Evolutionary conservation across 23 red algal genomes (phyloP), one percentile per base, ranked within the genome.

Genomic region (Gracilaria gracilis): DNA sequence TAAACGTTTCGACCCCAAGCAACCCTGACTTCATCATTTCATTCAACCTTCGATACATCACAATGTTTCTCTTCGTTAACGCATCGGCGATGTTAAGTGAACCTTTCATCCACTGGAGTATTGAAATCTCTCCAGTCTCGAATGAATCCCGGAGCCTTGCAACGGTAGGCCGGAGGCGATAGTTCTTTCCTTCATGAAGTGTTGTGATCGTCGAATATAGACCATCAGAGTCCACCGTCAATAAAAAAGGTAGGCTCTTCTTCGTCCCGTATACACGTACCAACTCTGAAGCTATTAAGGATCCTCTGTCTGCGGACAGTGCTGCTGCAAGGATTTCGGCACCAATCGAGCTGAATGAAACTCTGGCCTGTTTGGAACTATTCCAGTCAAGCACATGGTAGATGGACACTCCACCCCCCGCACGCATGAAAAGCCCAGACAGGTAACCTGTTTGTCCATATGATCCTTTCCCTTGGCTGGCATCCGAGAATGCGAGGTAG

Each of bases 371-470:
- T 16, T 89, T 89, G 51, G 37, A 61, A 36, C 70, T 89, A 42
- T 14, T 37, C 85, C 85, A 89, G 20, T 89, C 85, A 24, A 89
- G 27, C 32, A 80, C 23, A 48, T 89, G 72, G 85, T 47, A 89
- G 31, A 89, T 71, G n/a, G 32, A 8, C 67, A 20, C 5, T 2
- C 28, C 67, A 29, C 25, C 72, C 85, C 67, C 71, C 42, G 72
- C 71, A 40, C 72, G 85, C 50, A 89, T 27, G 59, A 49, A 89
- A 46, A 89, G 28, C 8, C 85, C 85, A 12, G 85, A 89, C 4
- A 89, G 13, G 72, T 89, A 89, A 42, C 71, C 85, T 38, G 53
- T 89, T 72, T 89, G 67, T 21, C 85, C 85, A 80, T 89, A 89
- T 25, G 85, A 75, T 0, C 62, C 44, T n/a, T 66, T 74, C 24